phyloP scores from a whole-genome alignment of 2,329 filamentous ascomycete species.

The Macrophomina pseudophaseolina region DNA sequence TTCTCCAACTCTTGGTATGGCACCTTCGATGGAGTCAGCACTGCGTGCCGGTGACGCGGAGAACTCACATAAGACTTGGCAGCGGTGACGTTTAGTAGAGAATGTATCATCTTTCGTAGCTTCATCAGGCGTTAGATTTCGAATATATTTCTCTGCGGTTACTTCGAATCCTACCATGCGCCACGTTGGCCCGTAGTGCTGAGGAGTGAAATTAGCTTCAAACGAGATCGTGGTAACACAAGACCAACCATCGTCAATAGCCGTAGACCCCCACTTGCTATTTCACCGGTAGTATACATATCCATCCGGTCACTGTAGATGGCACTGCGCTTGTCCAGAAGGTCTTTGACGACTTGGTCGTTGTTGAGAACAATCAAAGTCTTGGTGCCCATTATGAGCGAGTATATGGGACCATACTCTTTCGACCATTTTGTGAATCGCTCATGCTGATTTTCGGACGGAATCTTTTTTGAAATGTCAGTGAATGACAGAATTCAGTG shows the following conservation, averaged over 20 bases:
- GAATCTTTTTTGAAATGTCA: constrained; percentile 42
- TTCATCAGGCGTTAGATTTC: neutral
- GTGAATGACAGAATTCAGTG: neutral
- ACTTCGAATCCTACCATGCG: constrained; percentile 18
- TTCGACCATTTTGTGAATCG: constrained; percentile 60
- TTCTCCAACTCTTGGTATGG: constrained; percentile 63
- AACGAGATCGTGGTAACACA: neutral
- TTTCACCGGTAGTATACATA: constrained; percentile 46
- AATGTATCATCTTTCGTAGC: constrained; percentile 30
- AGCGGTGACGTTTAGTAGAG: constrained; percentile 31
- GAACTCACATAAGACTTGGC: constrained; percentile 29
- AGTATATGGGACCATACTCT: constrained; percentile 59
- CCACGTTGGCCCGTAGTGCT: constrained; percentile 33
- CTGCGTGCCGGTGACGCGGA: neutral
- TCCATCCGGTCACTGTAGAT: constrained; percentile 57
- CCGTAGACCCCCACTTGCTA: constrained; percentile 30
- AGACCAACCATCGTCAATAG: constrained; percentile 32
- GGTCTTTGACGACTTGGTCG: constrained; percentile 54
- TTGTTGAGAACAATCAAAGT: constrained; percentile 55
- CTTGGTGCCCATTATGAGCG: constrained; percentile 56
- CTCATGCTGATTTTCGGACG: constrained; percentile 47
- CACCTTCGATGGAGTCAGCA: constrained; percentile 40
- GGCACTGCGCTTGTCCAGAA: constrained; percentile 56
- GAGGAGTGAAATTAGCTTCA: constrained; percentile 9
- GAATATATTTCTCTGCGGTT: neutral